Percentiles rank a stretch among this genome's conserved stretches.
These are phyloP conservation scores for Rhizoclosmatium sp. DNA, from an alignment of 192 early-diverging fungal species.

Conservation along the genomic window DNA sequence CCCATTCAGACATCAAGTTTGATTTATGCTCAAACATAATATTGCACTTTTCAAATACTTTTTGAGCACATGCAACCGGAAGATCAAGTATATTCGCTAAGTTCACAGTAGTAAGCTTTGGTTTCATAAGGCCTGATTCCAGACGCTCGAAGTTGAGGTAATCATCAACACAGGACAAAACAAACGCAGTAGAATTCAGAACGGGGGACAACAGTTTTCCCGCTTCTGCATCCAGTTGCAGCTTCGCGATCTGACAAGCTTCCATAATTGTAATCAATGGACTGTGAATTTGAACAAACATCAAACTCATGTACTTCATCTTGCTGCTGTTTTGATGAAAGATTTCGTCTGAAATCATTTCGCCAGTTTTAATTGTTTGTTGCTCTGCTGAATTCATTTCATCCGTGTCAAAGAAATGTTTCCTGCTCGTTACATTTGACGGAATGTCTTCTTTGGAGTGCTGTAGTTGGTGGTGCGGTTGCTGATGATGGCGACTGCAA, in stretches of 20 bases:
- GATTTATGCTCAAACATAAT: conserved; percentile 1
- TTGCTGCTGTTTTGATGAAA: background rate
- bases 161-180: background rate
- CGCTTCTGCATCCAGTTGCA: background rate
- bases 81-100: background rate
- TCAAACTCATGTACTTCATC: background rate
- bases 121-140: background rate
- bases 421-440: background rate
- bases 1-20: conserved; percentile 11
- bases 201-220: background rate
- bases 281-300: background rate
- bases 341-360: background rate
- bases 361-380: background rate
- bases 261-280: background rate
- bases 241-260: background rate
- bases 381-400: background rate
- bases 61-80: conserved; percentile 4
- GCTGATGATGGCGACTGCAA: background rate
- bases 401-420: background rate
- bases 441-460: background rate
- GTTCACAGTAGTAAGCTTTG: background rate
- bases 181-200: background rate
- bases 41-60: conserved; percentile 1
- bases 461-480: background rate
- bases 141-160: background rate